Percentiles rank a stretch among this genome's conserved stretches.
These are phyloP conservation scores for Talaromyces rugulosus DNA, from an alignment of 2,329 filamentous ascomycete species.

Conservation along the genomic window DNA sequence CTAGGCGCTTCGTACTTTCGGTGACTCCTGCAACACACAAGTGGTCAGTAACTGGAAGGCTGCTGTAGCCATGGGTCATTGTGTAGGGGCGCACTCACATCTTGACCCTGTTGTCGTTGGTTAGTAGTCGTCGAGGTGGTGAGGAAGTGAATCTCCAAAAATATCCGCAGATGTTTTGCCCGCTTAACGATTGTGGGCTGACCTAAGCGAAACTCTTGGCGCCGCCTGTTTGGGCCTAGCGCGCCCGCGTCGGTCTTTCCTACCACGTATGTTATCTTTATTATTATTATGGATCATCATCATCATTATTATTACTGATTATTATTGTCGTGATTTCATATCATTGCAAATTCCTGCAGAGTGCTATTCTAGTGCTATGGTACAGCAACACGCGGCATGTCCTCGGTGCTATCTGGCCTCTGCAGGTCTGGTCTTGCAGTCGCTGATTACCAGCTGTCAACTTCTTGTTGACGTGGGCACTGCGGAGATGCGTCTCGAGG, in stretches of 20 bases:
- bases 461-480: background rate
- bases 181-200: slow-evolving; percentile 40
- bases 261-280: too few species aligned
- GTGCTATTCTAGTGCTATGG: background rate
- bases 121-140: slow-evolving; percentile 45
- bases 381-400: background rate
- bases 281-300: too few species aligned
- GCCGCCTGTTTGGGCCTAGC: slow-evolving; percentile 13
- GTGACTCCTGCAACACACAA: slow-evolving; percentile 46
- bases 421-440: background rate
- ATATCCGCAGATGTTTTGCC: slow-evolving; percentile 35
- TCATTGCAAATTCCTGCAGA: background rate
- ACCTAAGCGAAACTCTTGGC: slow-evolving; percentile 36
- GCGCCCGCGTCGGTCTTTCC: background rate
- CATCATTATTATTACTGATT: background rate
- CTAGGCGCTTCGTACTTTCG: slow-evolving; percentile 81
- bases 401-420: background rate
- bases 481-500: background rate
- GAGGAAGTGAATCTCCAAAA: slow-evolving; percentile 36
- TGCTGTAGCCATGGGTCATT: background rate
- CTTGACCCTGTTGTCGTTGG: slow-evolving; percentile 47
- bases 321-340: background rate
- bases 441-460: background rate
- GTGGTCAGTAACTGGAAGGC: slow-evolving; percentile 24
- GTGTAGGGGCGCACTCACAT: slow-evolving; percentile 34